Evolutionary conservation across 352 stramenopile genomes (phyloP), one percentile per base, ranked within the genome.

Genomic region (Phytophthora crassamura): DNA sequence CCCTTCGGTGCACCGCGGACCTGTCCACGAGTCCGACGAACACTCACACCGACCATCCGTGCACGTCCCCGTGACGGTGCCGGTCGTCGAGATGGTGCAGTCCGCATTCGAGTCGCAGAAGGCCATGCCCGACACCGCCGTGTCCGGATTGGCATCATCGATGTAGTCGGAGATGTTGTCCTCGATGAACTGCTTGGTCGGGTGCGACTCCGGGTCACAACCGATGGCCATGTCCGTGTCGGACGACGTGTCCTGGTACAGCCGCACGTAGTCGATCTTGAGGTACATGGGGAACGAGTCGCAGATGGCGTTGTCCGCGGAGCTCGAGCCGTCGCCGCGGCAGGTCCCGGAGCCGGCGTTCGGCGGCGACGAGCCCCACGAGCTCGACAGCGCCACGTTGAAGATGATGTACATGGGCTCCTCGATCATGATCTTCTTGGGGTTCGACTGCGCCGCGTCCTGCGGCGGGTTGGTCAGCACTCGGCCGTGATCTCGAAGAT

Each of bases 351-450:
- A 14, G 0, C 77, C 79, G n/a, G 77, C 12, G 58, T 90, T 88
- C 8, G 79, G 77, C 5, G 82, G 81, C 14, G 28, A 77, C 9
- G 79, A 60, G 18, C 77, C 75, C 93, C 93, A 98, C 30, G 88
- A 85, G 16, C 67, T 83, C 16, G 51, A 59, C 28, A 59, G n/a
- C n/a, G n/a, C n/a, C n/a, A n/a, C n/a, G n/a, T n/a, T n/a, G n/a
- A n/a, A n/a, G n/a, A n/a, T n/a, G 25, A 10, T 93, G 92, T 32
- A 95, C 97, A 77, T 98, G 98, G 56, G 98, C 52, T 55, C 47
- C 36, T 64, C 78, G 34, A 98, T 83, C 55, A 98, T 72, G 72
- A 88, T 74, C 46, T 90, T 80, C 12, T 76, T 76, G 0, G 68
- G 64, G 30, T 76, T 75, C 18, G 57, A 36, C 25, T 97, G 72